Conservation (phyloP, 2,329 filamentous ascomycete genomes). For the Davidsoniella australis region DNA sequence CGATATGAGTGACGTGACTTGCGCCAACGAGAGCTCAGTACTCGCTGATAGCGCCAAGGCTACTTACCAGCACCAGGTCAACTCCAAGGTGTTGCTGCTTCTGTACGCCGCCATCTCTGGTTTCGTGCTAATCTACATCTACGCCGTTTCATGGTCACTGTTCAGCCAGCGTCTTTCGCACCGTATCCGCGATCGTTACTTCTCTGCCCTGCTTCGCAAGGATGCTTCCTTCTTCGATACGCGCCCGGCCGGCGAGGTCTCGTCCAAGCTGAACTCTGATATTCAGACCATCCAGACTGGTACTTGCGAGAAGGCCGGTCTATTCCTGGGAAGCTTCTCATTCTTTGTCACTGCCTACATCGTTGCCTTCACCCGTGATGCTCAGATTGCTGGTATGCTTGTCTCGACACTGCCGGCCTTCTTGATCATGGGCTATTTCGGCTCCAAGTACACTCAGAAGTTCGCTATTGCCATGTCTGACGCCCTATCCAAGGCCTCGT, state of each 20-base stretch:
- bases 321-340: slow-evolving; percentile 41
- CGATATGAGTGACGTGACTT: slow-evolving; percentile 40
- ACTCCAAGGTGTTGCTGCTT: slow-evolving; percentile 41
- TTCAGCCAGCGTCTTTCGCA: slow-evolving; percentile 46
- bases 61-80: slow-evolving; percentile 27
- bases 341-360: slow-evolving; percentile 53
- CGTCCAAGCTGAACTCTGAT: slow-evolving; percentile 45
- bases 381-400: slow-evolving; percentile 45
- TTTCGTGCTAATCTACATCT: slow-evolving; percentile 46
- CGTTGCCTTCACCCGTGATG: slow-evolving; percentile 48
- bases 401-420: slow-evolving; percentile 46
- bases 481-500: slow-evolving; percentile 38
- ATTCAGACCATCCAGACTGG: slow-evolving; percentile 50
- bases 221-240: slow-evolving; percentile 48
- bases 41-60: slow-evolving; percentile 12
- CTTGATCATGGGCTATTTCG: slow-evolving; percentile 38
- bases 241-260: slow-evolving; percentile 44
- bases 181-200: slow-evolving; percentile 42
- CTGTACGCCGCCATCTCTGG: slow-evolving; percentile 47
- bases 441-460: slow-evolving; percentile 35
- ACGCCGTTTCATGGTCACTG: slow-evolving; percentile 47
- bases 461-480: slow-evolving; percentile 33
- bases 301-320: slow-evolving; percentile 54
- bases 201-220: slow-evolving; percentile 40
- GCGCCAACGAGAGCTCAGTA: slow-evolving; percentile 19